Evolutionary conservation across 805 yeast genomes (phyloP).

Genomic region (Pichia cabralensis): DNA sequence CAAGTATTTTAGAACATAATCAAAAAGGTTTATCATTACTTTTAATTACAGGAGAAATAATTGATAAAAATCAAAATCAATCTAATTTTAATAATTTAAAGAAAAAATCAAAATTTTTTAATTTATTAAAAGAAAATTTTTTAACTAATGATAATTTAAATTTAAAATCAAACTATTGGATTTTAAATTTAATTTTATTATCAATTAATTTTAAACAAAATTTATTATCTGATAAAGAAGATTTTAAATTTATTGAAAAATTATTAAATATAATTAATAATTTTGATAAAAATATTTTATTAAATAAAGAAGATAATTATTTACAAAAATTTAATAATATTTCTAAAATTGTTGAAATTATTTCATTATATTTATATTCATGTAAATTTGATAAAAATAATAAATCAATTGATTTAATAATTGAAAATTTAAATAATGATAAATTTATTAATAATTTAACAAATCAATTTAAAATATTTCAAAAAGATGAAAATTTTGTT

Average conservation of each 20-base stretch:
- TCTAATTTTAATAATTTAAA: too few species aligned
- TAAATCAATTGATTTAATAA: conserved; percentile 29
- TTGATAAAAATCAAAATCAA: too few species aligned
- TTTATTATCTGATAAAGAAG: conserved; percentile 38
- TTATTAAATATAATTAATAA: conserved; percentile 20
- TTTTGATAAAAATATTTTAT: too few species aligned
- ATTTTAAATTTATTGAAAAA: conserved; percentile 34
- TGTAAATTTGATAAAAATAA: conserved; percentile 13
- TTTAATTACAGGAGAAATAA: conserved; percentile 51
- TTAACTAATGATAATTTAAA: too few species aligned
- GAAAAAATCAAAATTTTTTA: too few species aligned
- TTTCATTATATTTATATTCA: conserved; percentile 62
- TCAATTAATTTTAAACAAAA: too few species aligned
- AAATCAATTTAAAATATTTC: conserved; percentile 27
- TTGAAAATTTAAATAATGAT: conserved; percentile 13
- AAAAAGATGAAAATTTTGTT: conserved; percentile 11
- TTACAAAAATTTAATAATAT: conserved; percentile 46
- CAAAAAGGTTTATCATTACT: conserved; percentile 73
- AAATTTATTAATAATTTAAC: conserved; percentile 29
- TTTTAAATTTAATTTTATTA: too few species aligned
- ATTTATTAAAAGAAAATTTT: too few species aligned
- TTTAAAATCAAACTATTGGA: too few species aligned
- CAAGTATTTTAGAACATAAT: conserved; percentile 57
- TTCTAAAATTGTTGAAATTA: conserved; percentile 63
- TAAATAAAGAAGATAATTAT: conserved; percentile 23